Base-by-base conservation (phyloP, 352 stramenopile species). In the Phytophthora constricta region DNA sequence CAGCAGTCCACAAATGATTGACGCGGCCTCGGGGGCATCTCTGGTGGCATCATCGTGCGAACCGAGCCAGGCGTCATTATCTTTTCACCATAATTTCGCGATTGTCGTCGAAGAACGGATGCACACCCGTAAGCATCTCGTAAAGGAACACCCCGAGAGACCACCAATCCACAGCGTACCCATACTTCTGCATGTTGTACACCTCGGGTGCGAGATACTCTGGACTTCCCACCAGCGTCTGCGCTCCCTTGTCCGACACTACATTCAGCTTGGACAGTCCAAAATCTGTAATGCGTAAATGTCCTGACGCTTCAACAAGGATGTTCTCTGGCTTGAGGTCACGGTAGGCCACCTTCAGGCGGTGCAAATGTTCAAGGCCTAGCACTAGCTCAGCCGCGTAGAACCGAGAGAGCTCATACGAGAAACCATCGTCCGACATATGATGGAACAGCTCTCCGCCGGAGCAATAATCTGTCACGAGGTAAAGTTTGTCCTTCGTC, bases 281-380 rank as follows among this genome's bases (percentile, higher is more conserved):
- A 90, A 99, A 99, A 81, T 99, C 98, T 14, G 97, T 99, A 52
- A 99, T 82, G 28, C 91, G 96, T 27, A 99, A 75, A 69, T 99
- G 97, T 1, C 97, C 98, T 46, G 84, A 75, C 87, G 77, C 80
- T 61, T 93, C 80, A 13, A 95, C 37, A 3, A 95, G 58, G 46
- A 96, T 93, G 68, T 99, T 99, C 76, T 99, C 98, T 2, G 97
- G 97, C 68, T 98, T 98, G 33, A 99, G 74, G 68, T 98, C 94
- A n/a, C 95, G 90, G 78, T 99, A 99, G 23, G 99, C 89, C 34
- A 99, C 97, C 58, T 97, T 95, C 1, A 96, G 76, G 4, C 52
- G 72, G 74, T 99, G 97, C 54, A 99, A 84, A 73, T 99, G 85
- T 56, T 99, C 95, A 14, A 99, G 73, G 0, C 95, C 85, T 14